These are phyloP conservation scores for Protomyces inundatus DNA, from an alignment of 1,139 yeast genomes.

Conservation along the genomic window DNA sequence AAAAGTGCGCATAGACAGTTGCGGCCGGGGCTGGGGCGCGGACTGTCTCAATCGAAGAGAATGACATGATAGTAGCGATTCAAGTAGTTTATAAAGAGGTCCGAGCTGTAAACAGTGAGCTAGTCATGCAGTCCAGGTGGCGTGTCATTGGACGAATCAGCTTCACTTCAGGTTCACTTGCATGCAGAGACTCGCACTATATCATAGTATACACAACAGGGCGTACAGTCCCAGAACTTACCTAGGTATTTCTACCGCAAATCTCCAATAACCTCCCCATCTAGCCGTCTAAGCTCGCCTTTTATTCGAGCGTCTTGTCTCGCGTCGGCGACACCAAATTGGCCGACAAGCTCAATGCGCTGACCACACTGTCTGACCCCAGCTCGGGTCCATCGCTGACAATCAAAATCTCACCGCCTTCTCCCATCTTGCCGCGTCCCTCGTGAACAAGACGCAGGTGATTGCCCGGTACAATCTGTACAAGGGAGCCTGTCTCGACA, in stretches of 20 bases:
- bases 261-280: too few species aligned
- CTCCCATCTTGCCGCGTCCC: constrained; percentile 61
- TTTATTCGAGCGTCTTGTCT: not conserved
- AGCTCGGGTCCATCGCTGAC: constrained; percentile 57
- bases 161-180: too few species aligned
- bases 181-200: too few species aligned
- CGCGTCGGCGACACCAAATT: not conserved
- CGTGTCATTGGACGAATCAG: too few species aligned
- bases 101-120: not conserved
- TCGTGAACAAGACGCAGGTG: constrained; percentile 54
- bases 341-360: constrained; percentile 13
- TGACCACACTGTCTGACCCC: constrained; percentile 15
- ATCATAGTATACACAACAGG: too few species aligned
- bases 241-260: too few species aligned
- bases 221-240: too few species aligned
- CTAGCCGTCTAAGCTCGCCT: too few species aligned
- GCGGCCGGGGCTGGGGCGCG: not conserved
- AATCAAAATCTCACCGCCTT: constrained; percentile 88
- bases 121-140: not conserved
- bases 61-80: not conserved
- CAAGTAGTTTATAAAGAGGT: too few species aligned
- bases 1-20: not conserved
- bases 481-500: constrained; percentile 77
- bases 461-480: constrained; percentile 90
- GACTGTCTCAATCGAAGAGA: not conserved